Base-by-base conservation (phyloP, 2,329 filamentous ascomycete species). In the Tolypocladium paradoxum region DNA sequence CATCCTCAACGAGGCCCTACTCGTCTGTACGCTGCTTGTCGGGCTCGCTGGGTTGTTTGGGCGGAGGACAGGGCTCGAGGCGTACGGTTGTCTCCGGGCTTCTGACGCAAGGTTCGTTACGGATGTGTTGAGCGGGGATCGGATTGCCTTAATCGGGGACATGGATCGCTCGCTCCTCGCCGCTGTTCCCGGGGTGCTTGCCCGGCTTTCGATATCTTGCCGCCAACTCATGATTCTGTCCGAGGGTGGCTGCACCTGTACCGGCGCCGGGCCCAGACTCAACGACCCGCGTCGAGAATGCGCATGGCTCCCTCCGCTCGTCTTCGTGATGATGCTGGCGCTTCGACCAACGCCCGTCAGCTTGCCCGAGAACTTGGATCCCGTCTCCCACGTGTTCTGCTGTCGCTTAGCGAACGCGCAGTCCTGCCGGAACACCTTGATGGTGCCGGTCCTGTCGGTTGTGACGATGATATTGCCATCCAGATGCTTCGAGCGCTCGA, bases 341-440 rank as follows among this genome's bases (percentile, higher is more conserved):
- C 76, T 78, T 31, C 80, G 74, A 9, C 76, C 79, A 1, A 88
- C 75, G 35, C 80, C 81, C 27, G 79, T 68, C 48, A 88, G 70
- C 60, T 82, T 84, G 58, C 82, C 83, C 11, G 88, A 90, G 61
- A 95, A 87, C 8, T 82, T 82, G 18, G 87, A 92, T 1, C 80
- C 79, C 0, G 85, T 83, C 60, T 96, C 90, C 85, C 86, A 92
- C 37, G 78, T 81, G 53, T 90, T 88, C 54, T 84, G 79, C 53
- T 82, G 79, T 6, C 92, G 84, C 69, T 95, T 96, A 49, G 77
- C 70, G 61, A 81, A 89, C 0, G 92, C 93, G 65, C 92, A 96
- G 65, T 99, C 93, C 68, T 97, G 92, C 22, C 93, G 82, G 65
- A 96, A 96, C 0, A 97, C 87, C 66, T 96, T 96, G 71, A 99